Conservation (phyloP, 2,329 filamentous ascomycete species). For the Ceratocystis harringtonii region DNA sequence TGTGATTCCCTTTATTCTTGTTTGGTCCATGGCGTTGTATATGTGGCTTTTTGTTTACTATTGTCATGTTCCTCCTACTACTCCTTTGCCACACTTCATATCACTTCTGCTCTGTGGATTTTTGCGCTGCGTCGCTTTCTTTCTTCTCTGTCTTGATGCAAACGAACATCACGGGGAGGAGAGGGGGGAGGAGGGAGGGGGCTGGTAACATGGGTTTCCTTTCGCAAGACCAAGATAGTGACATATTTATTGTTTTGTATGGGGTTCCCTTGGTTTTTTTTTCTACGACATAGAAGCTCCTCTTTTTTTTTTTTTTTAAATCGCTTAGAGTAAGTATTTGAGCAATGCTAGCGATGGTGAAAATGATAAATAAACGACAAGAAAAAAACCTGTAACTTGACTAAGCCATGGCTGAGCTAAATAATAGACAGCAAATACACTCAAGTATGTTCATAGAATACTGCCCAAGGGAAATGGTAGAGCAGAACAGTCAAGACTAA, state of each 20-base stretch:
- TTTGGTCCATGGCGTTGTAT: constrained; percentile 14
- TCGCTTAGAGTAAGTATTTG: too few species aligned
- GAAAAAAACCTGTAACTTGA: not conserved
- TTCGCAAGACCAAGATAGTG: too few species aligned
- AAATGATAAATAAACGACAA: not conserved
- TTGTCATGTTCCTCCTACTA: not conserved
- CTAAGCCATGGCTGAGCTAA: not conserved
- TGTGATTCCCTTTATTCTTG: constrained; percentile 12
- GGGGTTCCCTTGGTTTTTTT: too few species aligned
- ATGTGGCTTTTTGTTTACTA: constrained; percentile 10
- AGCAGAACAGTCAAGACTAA: not conserved
- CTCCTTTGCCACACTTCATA: constrained; percentile 4
- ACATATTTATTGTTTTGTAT: too few species aligned
- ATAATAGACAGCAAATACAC: not conserved
- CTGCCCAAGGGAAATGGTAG: not conserved
- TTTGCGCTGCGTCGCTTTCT: not conserved
- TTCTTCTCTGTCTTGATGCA: not conserved
- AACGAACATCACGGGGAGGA: not conserved
- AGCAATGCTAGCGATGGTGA: too few species aligned
- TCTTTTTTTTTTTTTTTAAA: too few species aligned
- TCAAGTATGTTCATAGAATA: not conserved
- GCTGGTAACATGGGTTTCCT: not conserved
- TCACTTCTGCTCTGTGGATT: not conserved
- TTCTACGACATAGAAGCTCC: too few species aligned
- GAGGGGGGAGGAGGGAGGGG: not conserved